Evolutionary conservation across 108 stramenopile genomes (phyloP).

Genomic region (Cyclotella cryptica): DNA sequence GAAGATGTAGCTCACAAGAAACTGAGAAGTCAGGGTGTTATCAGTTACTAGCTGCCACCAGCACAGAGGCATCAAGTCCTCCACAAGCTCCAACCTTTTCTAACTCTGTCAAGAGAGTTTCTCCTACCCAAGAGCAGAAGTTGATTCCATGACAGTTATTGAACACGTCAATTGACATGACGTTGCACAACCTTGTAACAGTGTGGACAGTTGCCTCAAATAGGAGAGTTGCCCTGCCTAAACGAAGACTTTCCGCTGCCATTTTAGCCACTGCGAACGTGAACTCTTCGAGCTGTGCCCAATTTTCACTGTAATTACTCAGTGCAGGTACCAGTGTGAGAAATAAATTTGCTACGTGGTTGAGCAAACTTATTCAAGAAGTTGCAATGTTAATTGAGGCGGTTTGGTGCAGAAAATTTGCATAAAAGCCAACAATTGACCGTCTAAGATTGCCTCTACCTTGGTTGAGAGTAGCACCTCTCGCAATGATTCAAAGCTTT

Average conservation of each 20-base stretch:
- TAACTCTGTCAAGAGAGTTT: conserved; percentile 67
- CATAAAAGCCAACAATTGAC: conserved; percentile 71
- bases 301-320: conserved; percentile 57
- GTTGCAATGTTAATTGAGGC: conserved; percentile 49
- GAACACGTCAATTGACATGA: conserved; percentile 63
- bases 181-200: conserved; percentile 69
- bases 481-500: conserved; percentile 71
- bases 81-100: conserved; percentile 77
- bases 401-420: conserved; percentile 62
- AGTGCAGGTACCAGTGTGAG: conserved; percentile 60
- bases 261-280: conserved; percentile 59
- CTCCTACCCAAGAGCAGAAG: conserved; percentile 77
- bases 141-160: conserved; percentile 59
- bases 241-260: conserved; percentile 69
- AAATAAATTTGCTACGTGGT: conserved; percentile 66
- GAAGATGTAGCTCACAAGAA: too few relatives aligned
- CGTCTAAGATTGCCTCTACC: conserved; percentile 65
- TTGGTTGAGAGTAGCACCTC: conserved; percentile 64
- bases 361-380: conserved; percentile 65
- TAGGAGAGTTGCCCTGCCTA: conserved; percentile 60
- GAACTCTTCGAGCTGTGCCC: conserved; percentile 70
- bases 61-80: conserved; percentile 7
- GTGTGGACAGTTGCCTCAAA: conserved; percentile 80
- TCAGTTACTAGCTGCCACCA: neutral
- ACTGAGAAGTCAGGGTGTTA: too few relatives aligned